phyloP scores from a whole-genome alignment of 768 basidiomycete genomes.

The Suillus spraguei region DNA sequence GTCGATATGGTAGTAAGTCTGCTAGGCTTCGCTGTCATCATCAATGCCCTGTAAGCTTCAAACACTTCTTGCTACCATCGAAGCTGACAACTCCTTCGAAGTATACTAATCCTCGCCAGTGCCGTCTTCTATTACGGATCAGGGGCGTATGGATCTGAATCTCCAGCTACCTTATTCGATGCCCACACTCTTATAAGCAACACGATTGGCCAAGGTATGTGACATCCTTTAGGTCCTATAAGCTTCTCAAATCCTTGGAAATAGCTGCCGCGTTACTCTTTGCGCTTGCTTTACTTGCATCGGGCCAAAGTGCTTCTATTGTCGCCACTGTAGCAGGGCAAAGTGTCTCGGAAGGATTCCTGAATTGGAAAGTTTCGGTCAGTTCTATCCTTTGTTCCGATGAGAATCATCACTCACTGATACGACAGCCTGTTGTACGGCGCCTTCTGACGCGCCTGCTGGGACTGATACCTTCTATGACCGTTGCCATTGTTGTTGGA shows the following conservation, averaged over 20 bases:
- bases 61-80: background rate
- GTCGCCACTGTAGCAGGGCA: slow-evolving; percentile 92
- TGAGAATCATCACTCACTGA: slow-evolving; percentile 30
- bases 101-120: slow-evolving; percentile 80
- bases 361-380: slow-evolving; percentile 84
- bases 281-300: slow-evolving; percentile 80
- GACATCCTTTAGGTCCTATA: background rate
- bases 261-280: slow-evolving; percentile 84
- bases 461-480: slow-evolving; percentile 80
- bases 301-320: slow-evolving; percentile 89
- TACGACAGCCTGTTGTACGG: slow-evolving; percentile 64
- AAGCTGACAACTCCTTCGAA: slow-evolving; percentile 27
- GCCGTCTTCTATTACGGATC: slow-evolving; percentile 75
- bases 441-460: slow-evolving; percentile 83
- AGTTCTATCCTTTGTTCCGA: slow-evolving; percentile 18
- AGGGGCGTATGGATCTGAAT: slow-evolving; percentile 39
- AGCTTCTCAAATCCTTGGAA: slow-evolving; percentile 11
- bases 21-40: slow-evolving; percentile 83
- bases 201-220: slow-evolving; percentile 67
- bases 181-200: slow-evolving; percentile 75
- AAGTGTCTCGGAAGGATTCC: slow-evolving; percentile 87
- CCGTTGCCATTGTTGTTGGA: slow-evolving; percentile 75
- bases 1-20: slow-evolving; percentile 70
- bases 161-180: slow-evolving; percentile 79
- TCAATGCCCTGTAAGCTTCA: slow-evolving; percentile 73